phyloP scores from a whole-genome alignment of 495 filamentous ascomycete genomes.

The Neurospora intermedia region DNA sequence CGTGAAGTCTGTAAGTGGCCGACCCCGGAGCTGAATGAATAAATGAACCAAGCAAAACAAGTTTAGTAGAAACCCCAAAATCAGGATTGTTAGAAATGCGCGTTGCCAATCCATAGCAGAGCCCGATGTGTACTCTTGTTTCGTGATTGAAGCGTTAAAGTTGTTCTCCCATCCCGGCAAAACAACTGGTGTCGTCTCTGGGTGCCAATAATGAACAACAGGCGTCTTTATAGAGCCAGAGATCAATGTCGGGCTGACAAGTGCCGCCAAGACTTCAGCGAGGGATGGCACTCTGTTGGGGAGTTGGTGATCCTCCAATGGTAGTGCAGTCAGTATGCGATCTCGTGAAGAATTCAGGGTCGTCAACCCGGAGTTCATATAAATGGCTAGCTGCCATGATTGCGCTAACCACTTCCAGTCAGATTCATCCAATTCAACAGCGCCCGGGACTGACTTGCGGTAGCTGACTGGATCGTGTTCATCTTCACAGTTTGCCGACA shows the following conservation, averaged over 20 bases:
- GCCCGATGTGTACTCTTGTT: constrained; percentile 54
- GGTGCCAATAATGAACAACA: constrained; percentile 43
- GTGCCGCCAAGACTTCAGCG: constrained; percentile 56
- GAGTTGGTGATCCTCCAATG: constrained; percentile 21
- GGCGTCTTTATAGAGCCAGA: constrained; percentile 41
- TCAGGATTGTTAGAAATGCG: constrained; percentile 26
- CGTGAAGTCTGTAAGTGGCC: constrained; percentile 48
- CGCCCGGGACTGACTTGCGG: constrained; percentile 25
- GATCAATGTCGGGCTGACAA: constrained; percentile 54
- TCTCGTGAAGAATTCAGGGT: constrained; percentile 51
- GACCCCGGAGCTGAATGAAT: constrained; percentile 15
- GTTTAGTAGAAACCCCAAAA: constrained; percentile 6
- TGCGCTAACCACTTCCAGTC: constrained; percentile 53
- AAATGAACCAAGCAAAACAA: constrained; percentile 6
- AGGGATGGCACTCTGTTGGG: constrained; percentile 43
- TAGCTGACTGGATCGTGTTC: constrained; percentile 40
- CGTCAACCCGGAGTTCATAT: constrained; percentile 48
- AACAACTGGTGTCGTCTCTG: neutral
- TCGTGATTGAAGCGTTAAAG: constrained; percentile 47
- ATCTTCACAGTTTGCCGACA: constrained; percentile 50
- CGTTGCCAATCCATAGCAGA: constrained; percentile 44
- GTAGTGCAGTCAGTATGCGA: constrained; percentile 49
- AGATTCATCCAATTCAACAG: constrained; percentile 15
- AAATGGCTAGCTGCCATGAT: constrained; percentile 45
- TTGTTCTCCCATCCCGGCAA: constrained; percentile 31